Conservation (phyloP, 805 yeast genomes). For the Naumovozyma dairenensis region DNA sequence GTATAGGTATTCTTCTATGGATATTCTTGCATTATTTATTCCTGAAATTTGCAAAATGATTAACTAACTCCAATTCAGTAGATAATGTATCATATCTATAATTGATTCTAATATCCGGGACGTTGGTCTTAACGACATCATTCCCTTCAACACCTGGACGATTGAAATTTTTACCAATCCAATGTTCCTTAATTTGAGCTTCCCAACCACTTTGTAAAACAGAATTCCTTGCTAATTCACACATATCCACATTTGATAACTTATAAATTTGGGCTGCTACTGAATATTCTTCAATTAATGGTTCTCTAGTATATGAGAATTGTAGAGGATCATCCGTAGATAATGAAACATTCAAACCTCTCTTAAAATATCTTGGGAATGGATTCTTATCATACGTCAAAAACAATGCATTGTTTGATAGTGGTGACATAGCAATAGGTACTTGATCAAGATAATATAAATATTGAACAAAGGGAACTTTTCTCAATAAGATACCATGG, state of each 20-base stretch:
- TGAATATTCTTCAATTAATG: slow-evolving; percentile 92
- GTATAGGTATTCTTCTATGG: too few relatives aligned
- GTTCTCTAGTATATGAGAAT: slow-evolving; percentile 93
- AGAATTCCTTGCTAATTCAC: slow-evolving; percentile 90
- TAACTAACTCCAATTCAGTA: slow-evolving; percentile 61
- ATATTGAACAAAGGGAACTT: slow-evolving; percentile 91
- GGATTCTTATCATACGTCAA: slow-evolving; percentile 96
- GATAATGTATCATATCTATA: slow-evolving; percentile 75
- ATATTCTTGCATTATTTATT: too few relatives aligned
- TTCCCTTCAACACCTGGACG: slow-evolving; percentile 65
- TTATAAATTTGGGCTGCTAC: slow-evolving; percentile 98
- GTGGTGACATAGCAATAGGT: slow-evolving; percentile 97
- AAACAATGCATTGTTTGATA: slow-evolving; percentile 92
- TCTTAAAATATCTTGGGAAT: slow-evolving; percentile 77
- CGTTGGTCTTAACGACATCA: slow-evolving; percentile 88
- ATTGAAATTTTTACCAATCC: slow-evolving; percentile 70
- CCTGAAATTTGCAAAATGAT: slow-evolving; percentile 38
- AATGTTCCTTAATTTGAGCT: slow-evolving; percentile 70
- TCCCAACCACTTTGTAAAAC: slow-evolving; percentile 95
- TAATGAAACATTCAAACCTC: slow-evolving; percentile 88
- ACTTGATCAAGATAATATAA: slow-evolving; percentile 88
- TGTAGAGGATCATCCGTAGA: slow-evolving; percentile 98
- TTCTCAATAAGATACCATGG: slow-evolving; percentile 89
- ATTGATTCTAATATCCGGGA: slow-evolving; percentile 77
- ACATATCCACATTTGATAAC: slow-evolving; percentile 90